Conservation (phyloP, 73 alveolate species). For the Symbiodinium pilosum region DNA sequence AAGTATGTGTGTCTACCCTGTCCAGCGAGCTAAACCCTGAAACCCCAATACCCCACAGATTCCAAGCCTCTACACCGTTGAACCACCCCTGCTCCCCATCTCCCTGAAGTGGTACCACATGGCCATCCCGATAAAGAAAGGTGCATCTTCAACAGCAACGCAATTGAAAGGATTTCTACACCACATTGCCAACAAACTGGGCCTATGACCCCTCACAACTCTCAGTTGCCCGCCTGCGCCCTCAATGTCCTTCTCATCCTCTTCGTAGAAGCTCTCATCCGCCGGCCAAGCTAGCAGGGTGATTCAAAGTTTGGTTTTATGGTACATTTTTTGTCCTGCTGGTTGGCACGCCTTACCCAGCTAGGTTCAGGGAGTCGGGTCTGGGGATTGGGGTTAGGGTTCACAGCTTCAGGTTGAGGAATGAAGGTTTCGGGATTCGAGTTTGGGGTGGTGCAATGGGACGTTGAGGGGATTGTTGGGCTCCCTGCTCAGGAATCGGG, state of each 20-base stretch:
- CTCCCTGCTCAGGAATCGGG: too few species aligned
- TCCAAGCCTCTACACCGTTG: neutral
- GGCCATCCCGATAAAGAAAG: too few species aligned
- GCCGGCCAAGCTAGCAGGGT: slow-evolving; percentile 63
- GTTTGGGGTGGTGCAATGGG: neutral
- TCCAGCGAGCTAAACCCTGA: too few species aligned
- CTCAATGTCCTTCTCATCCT: slow-evolving; percentile 21
- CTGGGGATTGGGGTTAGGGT: neutral
- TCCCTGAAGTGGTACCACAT: too few species aligned
- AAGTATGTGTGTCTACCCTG: too few species aligned
- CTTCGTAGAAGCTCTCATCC: slow-evolving; percentile 58
- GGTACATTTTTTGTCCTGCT: neutral
- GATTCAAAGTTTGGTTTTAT: neutral
- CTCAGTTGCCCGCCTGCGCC: too few species aligned
- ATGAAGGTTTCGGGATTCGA: neutral
- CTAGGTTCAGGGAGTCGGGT: neutral
- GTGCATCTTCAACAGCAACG: too few species aligned
- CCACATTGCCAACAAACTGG: too few species aligned
- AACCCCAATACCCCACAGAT: neutral
- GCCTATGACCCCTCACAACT: too few species aligned
- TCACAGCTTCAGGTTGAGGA: neutral
- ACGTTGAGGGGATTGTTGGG: too few species aligned
- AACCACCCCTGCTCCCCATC: neutral
- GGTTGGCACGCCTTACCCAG: neutral
- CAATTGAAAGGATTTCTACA: too few species aligned